A percentile compares a stretch with the other conserved stretches of the same genome.
These are phyloP conservation scores for Periconia macrospinosa DNA, from an alignment of 2,329 filamentous ascomycete genomes.

Conservation along the genomic window DNA sequence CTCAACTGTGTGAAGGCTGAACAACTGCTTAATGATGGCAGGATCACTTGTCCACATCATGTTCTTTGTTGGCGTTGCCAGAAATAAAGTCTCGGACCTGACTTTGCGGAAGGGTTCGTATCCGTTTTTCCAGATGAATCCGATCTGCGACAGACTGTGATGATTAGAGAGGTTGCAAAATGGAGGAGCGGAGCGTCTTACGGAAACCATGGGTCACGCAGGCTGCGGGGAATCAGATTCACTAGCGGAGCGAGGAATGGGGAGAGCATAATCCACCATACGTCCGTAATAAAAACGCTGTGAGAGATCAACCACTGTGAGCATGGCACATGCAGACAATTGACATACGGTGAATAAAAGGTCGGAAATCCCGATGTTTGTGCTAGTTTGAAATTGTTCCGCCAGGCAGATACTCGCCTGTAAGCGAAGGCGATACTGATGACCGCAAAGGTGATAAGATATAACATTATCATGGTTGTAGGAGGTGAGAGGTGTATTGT, in stretches of 20 bases:
- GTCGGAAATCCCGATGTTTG: background rate
- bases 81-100: conserved; percentile 6
- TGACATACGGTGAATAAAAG: background rate
- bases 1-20: conserved; percentile 3
- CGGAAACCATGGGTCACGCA: background rate
- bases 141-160: background rate
- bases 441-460: background rate
- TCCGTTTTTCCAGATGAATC: background rate
- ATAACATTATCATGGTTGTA: background rate
- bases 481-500: background rate
- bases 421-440: background rate
- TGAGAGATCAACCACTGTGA: background rate
- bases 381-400: background rate
- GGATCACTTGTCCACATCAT: conserved; percentile 11
- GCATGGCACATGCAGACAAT: background rate
- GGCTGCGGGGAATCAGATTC: background rate
- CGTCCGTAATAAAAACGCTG: background rate
- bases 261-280: background rate
- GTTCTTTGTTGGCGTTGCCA: conserved; percentile 8
- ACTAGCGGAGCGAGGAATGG: background rate
- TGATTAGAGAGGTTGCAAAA: background rate
- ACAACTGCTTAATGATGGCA: conserved; percentile 4
- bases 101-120: conserved; percentile 8
- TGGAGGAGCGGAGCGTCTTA: background rate
- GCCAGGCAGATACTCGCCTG: background rate